Base-by-base conservation (phyloP, 2,329 filamentous ascomycete genomes). In the Cladosporium sp. region DNA sequence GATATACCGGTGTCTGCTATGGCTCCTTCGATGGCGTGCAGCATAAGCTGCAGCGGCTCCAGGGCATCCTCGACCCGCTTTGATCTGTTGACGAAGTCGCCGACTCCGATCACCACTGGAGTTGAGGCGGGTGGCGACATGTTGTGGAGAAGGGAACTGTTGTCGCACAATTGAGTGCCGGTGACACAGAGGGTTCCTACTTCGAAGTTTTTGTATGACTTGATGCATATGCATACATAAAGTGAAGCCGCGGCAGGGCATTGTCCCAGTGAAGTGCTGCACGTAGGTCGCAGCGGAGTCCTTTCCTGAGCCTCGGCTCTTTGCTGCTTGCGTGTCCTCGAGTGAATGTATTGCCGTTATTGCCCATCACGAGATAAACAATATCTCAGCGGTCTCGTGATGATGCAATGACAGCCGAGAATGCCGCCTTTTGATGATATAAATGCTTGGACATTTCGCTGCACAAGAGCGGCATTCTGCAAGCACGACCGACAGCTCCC, bases 61-160 rank as follows among this genome's bases (percentile, higher is more conserved):
- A 84, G 79, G 8, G 86, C 86, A 74, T 87, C 81, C 67, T 82
- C 77, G 4, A 84, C 67, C 32, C 78, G 76, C 32, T 78, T 78
- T 2, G 85, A 85, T 59, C 83, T 82, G 73, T 90, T 89, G 67
- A 85, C 84, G 68, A 88, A 76, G 71, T 90, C 88, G 64, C 82
- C 87, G 0, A 90, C 84, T 34, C 87, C 88, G 59, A 90, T 81
- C 32, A 90, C 83, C 26, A 90, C 77, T 0, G 88, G 88, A 15
- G 73, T 75, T 30, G 52, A 57, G 30, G 52, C n/a, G n/a, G 36
- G 38, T 5, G 14, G 69, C 15, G 38, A 30, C 49, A 51, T 62
- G 8, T 10, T 58, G 49, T 34, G 4, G 5, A 21, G 18, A 12
- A 21, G 18, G 2, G 4, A 1, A 11, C 10, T 18, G 49, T 3